phyloP scores from a whole-genome alignment of 2,329 filamentous ascomycete species.

The Xylaria sp. region DNA sequence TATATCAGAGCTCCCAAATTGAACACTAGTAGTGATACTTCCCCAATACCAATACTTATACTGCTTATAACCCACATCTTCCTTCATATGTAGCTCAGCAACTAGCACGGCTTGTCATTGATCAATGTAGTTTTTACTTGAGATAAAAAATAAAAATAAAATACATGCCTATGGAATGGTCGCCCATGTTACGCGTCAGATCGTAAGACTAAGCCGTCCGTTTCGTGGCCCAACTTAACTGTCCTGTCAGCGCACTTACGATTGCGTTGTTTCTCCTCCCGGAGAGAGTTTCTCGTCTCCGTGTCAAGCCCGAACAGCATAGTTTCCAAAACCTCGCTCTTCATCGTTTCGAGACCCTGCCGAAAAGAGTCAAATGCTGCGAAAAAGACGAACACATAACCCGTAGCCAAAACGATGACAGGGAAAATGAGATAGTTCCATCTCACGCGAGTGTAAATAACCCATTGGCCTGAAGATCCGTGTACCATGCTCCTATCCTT shows the following conservation, averaged over 20 bases:
- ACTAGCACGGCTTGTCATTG: no score
- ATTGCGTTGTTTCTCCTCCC: not conserved
- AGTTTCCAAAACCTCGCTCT: slow-evolving; percentile 2
- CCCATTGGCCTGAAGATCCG: slow-evolving; percentile 6
- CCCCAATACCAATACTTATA: no score
- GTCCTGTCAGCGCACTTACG: not conserved
- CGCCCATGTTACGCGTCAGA: no score
- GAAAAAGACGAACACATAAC: slow-evolving; percentile 1
- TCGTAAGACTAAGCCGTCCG: not conserved
- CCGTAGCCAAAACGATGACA: slow-evolving; percentile 1
- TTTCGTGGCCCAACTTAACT: not conserved
- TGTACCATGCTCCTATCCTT: not conserved
- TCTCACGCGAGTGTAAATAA: slow-evolving; percentile 4
- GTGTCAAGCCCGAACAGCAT: slow-evolving; percentile 9
- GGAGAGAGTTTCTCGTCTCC: slow-evolving; percentile 2
- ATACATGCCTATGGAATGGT: no score
- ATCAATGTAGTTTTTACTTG: no score
- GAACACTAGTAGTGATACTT: no score
- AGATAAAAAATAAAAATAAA: no score
- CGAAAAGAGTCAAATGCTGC: not conserved
- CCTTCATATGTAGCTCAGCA: no score
- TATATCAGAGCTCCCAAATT: no score
- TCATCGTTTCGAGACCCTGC: slow-evolving; percentile 5
- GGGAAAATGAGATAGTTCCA: slow-evolving; percentile 9
- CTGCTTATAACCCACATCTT: no score